A percentile compares a stretch with the other conserved stretches of the same genome.
Evolutionary conservation across 106 monocot genomes (phyloP).

Genomic region (Phalaenopsis aphrodite): DNA sequence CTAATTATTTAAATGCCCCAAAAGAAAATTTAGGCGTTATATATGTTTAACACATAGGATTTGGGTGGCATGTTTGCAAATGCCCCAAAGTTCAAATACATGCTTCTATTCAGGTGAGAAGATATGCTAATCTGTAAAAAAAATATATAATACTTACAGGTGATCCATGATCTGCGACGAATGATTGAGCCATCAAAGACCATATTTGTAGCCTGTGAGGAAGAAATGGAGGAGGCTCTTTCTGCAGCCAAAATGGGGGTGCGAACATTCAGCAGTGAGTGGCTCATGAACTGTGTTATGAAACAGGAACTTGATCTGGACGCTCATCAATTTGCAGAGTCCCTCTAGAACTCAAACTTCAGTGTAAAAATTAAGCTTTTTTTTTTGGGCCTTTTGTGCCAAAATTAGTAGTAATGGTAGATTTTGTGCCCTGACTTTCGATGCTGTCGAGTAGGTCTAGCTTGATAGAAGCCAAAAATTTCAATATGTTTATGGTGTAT

Average conservation of each 20-base stretch:
- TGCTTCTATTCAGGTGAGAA: background rate
- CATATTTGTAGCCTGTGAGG: slow-evolving; percentile 69
- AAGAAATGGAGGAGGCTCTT: slow-evolving; percentile 62
- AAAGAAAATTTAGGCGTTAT: too few species aligned
- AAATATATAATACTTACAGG: slow-evolving; percentile 21
- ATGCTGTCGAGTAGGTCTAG: too few species aligned
- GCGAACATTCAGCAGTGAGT: slow-evolving; percentile 54
- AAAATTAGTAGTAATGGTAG: too few species aligned
- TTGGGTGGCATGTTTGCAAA: too few species aligned
- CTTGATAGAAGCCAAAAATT: too few species aligned
- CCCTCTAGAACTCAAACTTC: slow-evolving; percentile 29
- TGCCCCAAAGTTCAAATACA: background rate
- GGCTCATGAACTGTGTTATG: slow-evolving; percentile 82
- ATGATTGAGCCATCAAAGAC: slow-evolving; percentile 30
- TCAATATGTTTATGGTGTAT: too few species aligned
- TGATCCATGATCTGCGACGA: slow-evolving; percentile 20
- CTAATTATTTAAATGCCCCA: too few species aligned
- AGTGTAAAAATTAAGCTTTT: too few species aligned
- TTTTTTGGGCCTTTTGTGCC: too few species aligned
- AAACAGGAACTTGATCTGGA: slow-evolving; percentile 66
- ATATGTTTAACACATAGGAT: too few species aligned
- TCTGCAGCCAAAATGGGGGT: slow-evolving; percentile 50
- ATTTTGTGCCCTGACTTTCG: too few species aligned
- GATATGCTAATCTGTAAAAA: background rate
- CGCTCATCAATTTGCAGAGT: slow-evolving; percentile 66